These are phyloP conservation scores for Orbilia quercus DNA, from an alignment of 2,329 filamentous ascomycete species.

Conservation along the genomic window DNA sequence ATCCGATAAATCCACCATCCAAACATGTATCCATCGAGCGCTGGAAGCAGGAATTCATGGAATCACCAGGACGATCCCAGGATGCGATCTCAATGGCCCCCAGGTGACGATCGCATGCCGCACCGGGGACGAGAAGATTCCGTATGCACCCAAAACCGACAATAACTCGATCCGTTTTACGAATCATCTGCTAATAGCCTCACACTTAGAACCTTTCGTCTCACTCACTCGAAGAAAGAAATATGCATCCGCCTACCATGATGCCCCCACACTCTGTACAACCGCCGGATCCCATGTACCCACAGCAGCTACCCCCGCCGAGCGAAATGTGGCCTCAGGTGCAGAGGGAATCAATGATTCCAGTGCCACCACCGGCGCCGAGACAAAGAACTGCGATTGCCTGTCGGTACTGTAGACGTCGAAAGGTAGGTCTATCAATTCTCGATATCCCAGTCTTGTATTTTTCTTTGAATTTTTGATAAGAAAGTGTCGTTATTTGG, in stretches of 20 bases:
- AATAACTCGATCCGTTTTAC: background rate
- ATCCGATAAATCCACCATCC: conserved; percentile 9
- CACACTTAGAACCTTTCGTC: conserved; percentile 16
- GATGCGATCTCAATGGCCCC: conserved; percentile 50
- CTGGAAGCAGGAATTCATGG: conserved; percentile 49
- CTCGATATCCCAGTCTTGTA: too few species aligned
- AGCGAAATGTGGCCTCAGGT: conserved; percentile 55
- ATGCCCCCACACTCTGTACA: conserved; percentile 47
- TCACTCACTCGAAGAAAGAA: conserved; percentile 45
- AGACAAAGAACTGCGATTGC: conserved; percentile 72
- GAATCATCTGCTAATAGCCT: background rate
- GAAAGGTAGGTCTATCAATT: conserved; percentile 66
- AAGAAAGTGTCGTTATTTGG: too few species aligned
- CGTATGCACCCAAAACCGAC: conserved; percentile 16
- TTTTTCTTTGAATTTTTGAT: too few species aligned
- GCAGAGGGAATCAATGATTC: conserved; percentile 47
- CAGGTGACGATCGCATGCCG: conserved; percentile 30
- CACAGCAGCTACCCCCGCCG: conserved; percentile 44
- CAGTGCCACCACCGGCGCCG: conserved; percentile 64
- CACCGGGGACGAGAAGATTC: conserved; percentile 45
- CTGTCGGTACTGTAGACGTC: conserved; percentile 71
- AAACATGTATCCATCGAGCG: conserved; percentile 49
- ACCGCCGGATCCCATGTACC: conserved; percentile 45
- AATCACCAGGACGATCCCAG: conserved; percentile 52
- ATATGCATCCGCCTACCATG: conserved; percentile 49